A percentile compares a stretch with the other conserved stretches of the same genome.
phyloP scores from a whole-genome alignment of 116 monocot genomes.

The Papilionanthe hybrid region DNA sequence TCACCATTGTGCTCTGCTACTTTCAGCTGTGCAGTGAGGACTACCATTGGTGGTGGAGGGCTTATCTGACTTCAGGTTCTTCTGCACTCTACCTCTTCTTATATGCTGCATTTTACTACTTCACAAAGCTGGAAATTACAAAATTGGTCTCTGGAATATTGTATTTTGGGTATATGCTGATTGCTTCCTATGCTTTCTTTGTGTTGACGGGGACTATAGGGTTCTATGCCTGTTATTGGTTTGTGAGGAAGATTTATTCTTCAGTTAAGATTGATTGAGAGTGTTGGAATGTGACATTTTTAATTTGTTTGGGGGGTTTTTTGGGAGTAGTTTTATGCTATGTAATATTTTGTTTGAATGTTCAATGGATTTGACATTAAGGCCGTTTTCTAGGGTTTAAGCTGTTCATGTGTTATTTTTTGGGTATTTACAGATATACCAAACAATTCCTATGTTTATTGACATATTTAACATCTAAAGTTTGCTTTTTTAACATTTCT shows the following conservation, averaged over 20 bases:
- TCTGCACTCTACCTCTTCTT: constrained; percentile 48
- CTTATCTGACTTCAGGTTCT: constrained; percentile 51
- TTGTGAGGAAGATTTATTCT: constrained; percentile 51
- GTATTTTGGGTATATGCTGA: constrained; percentile 59
- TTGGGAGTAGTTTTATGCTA: no score
- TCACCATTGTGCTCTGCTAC: constrained; percentile 55
- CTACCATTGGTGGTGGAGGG: constrained; percentile 66
- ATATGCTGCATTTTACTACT: constrained; percentile 54
- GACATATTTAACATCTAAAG: no score
- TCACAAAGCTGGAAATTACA: constrained; percentile 61
- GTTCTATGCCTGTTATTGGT: constrained; percentile 60
- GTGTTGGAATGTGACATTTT: no score
- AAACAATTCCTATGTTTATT: no score
- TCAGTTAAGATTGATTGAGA: constrained; percentile 55
- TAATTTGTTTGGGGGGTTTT: no score
- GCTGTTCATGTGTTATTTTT: no score
- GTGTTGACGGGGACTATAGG: constrained; percentile 55
- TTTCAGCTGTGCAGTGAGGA: constrained; percentile 63
- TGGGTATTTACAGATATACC: no score
- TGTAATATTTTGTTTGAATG: no score
- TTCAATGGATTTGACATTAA: no score
- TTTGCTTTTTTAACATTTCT: no score
- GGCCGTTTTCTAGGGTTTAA: no score
- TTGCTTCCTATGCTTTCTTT: constrained; percentile 49
- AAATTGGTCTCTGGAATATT: constrained; percentile 51